Evolutionary conservation across 2,329 filamentous ascomycete genomes (phyloP), one percentile per base, ranked within the genome.

Genomic region (Phialemoniopsis sp.): DNA sequence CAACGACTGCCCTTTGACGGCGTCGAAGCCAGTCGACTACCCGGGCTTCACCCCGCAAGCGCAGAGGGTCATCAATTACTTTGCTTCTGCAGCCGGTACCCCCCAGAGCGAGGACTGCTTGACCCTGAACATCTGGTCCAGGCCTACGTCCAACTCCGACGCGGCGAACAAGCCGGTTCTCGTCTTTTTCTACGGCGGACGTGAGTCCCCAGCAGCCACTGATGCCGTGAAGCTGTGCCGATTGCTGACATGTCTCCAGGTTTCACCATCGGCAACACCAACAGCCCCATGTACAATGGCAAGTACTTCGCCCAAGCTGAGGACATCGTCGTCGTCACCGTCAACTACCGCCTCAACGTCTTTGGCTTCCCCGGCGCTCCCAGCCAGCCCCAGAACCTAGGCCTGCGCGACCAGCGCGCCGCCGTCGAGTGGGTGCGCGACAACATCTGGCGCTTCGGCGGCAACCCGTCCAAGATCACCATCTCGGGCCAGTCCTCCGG

Each of bases 361-460:
- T 66, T 69, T 32, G 64, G 65, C 21, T 68, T 68, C 40, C 65
- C 63, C 1, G 58, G 58, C 4, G 53, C 52, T 1, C 50, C 58
- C 12, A 46, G 37, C 2, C 40, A 40, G 16, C 29, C 40, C 1
- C 56, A 62, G 29, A 76, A 76, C 39, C 48, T 71, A 2, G 70
- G 69, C 1, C 50, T 76, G 4, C 58, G 63, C 2, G 73, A 79
- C 48, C 73, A 78, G 46, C 64, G 72, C 3, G 46, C 59, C 0
- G 71, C 70, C 1, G 55, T 76, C 0, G 66, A 74, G 51, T 76
- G 72, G 73, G 48, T 73, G 0, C 60, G 56, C 3, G 55, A 64
- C 33, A 74, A 76, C 46, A 63, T 70, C 28, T 58, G 49, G 9
- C 49, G 46, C 1, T 76, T 76, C 46, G 69, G 70, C 35, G 72